Evolutionary conservation across 805 yeast genomes (phyloP), one percentile per base, ranked within the genome.

Genomic region (Saccharomyces cerevisiae): DNA sequence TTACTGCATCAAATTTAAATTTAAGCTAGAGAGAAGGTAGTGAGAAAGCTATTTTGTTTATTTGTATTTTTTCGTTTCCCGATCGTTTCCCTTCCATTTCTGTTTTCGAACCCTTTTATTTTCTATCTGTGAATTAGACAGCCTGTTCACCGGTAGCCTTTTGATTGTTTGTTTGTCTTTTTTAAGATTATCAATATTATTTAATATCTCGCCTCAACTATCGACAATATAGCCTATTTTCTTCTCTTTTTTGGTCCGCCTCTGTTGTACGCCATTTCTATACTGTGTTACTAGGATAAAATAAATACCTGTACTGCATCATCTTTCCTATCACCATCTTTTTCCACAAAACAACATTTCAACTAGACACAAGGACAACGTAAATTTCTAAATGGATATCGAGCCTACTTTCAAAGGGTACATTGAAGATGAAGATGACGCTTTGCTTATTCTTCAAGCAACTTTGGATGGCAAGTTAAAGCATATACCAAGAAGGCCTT

Each of bases 381-480:
- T 17, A 32, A 36, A 2, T 36, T 36, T 36, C 43, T 36, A 36
- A 17, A 64, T 64, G 68, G 64, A 60, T 43, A 58, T 66, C 36
- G 65, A 61, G 56, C 89, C 92, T 8, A 82, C 90, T 4, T 85
- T 78, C 65, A 70, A 70, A 53, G 92, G 96, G 2, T 89, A 84
- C 63, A 85, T 90, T 47, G 85, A 85, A 10, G 81, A 89, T 28
- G 87, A 95, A 22, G 81, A 80, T 54, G 97, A 90, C 65, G 96
- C 96, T 0, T 73, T 90, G 50, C 66, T 88, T 3, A 77, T 90
- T 4, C 79, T 91, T 48, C 96, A 91, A 64, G 90, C 88, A 10
- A 82, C 84, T 6, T 64, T 88, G 28, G 79, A 80, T 50, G 80
- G 83, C 29, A 75, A 73, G 48, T 72, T 90, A 9, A 75, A 76